Base-by-base conservation (phyloP, 78 protist genomes). In the Emiliania huxleyi region DNA sequence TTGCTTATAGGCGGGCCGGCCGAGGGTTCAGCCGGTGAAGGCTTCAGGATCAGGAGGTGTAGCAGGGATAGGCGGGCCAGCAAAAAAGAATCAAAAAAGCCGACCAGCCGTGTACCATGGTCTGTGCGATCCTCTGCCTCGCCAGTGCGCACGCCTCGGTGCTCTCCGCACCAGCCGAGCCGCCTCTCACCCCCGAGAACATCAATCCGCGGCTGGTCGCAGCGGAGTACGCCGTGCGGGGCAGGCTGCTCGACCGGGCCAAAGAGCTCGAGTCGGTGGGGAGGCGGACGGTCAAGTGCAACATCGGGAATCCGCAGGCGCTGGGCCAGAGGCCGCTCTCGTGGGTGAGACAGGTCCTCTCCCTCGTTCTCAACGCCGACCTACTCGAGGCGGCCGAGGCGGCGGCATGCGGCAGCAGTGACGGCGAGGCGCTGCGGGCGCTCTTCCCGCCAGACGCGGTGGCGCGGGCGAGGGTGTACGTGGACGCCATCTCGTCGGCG, bases 301-400 rank as follows among this genome's bases (percentile, higher is more conserved):
- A 99, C 96, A 99, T 99, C 77, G 99, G 99, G 49, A 99, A 99
- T 73, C 99, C 99, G 12, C 99, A 98, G 83, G 95, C 93, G 69
- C 94, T 99, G 19, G 69, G 87, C 52, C 99, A 99, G 95, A 15
- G 83, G 91, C 99, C 99, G 8, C 38, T 99, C 33, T 94, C 99
- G 5, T 99, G 96, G 77, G 91, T 94, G 92, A 96, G 99, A 12
- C 97, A 99, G 94, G 98, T 98, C 12, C 73, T 96, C 23, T 2
- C 93, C 4, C 45, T 44, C 37, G 15, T 40, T 42, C 40, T 11
- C 85, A 11, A 69, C 43, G 85, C 92, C 25, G 40, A 40, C 46
- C 38, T 90, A 19, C 37, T 43, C 85, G 44, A 44, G 5, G 19
- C n/a, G 19, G 38, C 56, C 19, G 19, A 21, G 6, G 91, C 69